Evolutionary conservation across 2,329 filamentous ascomycete genomes (phyloP).

Genomic region (Neonectria ditissima): DNA sequence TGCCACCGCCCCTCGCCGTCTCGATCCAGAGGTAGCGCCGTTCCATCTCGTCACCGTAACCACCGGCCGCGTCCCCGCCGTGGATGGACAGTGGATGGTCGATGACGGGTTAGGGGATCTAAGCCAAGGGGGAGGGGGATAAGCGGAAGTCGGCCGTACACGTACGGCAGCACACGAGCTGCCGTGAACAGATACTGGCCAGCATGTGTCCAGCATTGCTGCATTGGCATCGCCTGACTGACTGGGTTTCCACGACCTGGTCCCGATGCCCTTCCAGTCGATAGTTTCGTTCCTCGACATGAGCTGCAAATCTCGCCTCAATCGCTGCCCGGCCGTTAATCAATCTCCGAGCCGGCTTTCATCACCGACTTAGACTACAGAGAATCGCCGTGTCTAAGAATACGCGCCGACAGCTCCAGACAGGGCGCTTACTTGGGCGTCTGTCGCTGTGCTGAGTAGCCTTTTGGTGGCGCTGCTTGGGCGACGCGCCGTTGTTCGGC

Average conservation of each 20-base stretch:
- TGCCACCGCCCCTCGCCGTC: conserved; percentile 22
- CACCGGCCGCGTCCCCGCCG: conserved; percentile 34
- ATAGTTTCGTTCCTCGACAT: conserved; percentile 20
- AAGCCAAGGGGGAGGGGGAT: conserved; percentile 7
- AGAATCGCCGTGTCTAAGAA: background rate
- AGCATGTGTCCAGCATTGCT: conserved; percentile 4
- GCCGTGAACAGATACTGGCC: conserved; percentile 26
- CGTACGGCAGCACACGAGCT: background rate
- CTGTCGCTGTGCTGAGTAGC: background rate
- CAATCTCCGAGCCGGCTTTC: conserved; percentile 18
- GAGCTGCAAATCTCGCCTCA: conserved; percentile 28
- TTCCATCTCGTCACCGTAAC: conserved; percentile 38
- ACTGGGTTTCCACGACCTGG: conserved; percentile 30
- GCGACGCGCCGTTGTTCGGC: background rate
- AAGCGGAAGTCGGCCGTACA: conserved; percentile 28
- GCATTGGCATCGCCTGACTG: conserved; percentile 30
- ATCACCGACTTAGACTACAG: background rate
- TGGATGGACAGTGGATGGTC: conserved; percentile 21
- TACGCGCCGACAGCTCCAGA: background rate
- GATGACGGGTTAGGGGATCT: conserved; percentile 18
- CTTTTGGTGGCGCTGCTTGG: background rate
- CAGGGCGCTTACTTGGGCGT: background rate
- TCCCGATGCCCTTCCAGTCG: conserved; percentile 16
- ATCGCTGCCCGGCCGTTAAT: conserved; percentile 10
- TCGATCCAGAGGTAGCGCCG: conserved; percentile 26